Conservation (phyloP, 306 rosid genomes). For the Cicer yamashitae region DNA sequence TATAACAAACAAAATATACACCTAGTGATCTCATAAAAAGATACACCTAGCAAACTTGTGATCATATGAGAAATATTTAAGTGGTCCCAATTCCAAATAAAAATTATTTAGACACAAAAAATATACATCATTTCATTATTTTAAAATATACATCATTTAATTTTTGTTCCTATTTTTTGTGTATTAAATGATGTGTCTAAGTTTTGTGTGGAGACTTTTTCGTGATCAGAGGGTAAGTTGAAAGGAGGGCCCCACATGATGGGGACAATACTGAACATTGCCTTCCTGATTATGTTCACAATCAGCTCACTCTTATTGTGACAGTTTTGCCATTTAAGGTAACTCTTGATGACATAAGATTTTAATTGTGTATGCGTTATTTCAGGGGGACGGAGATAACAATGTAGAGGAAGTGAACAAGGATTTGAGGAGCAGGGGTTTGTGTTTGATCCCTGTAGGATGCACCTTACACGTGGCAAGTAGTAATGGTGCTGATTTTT, state of each 20-base stretch:
- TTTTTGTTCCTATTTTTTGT: too few relatives aligned
- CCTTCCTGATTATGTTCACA: constrained; percentile 6
- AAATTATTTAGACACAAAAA: too few relatives aligned
- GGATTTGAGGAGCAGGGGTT: constrained; percentile 69
- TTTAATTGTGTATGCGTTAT: constrained; percentile 16
- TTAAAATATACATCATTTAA: too few relatives aligned
- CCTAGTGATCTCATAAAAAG: background rate
- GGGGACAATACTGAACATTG: constrained; percentile 38
- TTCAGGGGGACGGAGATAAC: constrained; percentile 54
- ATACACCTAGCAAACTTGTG: too few relatives aligned
- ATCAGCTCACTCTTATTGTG: constrained; percentile 43
- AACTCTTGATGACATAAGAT: constrained; percentile 38
- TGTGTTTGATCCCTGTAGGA: constrained; percentile 80
- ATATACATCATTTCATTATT: too few relatives aligned
- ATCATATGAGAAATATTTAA: too few relatives aligned
- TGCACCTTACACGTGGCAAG: constrained; percentile 69
- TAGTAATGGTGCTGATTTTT: constrained; percentile 88
- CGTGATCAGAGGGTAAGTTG: background rate
- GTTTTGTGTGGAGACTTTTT: too few relatives aligned
- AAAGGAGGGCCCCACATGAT: constrained; percentile 33
- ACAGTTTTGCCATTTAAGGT: constrained; percentile 40
- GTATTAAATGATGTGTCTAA: too few relatives aligned
- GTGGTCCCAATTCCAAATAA: too few relatives aligned
- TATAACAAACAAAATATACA: background rate
- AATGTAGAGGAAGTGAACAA: constrained; percentile 31